These are phyloP conservation scores for Alternaria triticimaculans DNA, from an alignment of 2,329 filamentous ascomycete species.

Conservation along the genomic window DNA sequence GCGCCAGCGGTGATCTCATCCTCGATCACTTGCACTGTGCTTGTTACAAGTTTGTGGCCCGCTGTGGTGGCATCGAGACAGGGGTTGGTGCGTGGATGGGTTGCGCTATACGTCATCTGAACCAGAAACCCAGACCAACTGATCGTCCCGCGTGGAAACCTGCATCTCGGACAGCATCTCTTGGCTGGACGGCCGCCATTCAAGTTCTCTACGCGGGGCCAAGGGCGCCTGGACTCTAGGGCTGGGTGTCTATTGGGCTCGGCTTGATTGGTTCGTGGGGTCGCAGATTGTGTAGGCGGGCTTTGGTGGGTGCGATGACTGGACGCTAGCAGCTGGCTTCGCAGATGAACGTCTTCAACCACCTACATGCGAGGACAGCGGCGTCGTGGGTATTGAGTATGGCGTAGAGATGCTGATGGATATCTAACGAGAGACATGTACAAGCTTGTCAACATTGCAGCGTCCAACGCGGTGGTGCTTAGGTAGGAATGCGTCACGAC, in stretches of 20 bases:
- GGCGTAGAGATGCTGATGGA: neutral
- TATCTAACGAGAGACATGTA: neutral
- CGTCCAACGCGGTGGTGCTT: neutral
- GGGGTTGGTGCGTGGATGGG: slow-evolving; percentile 12
- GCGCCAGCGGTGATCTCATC: slow-evolving; percentile 27
- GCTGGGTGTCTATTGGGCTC: neutral
- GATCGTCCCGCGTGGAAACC: slow-evolving; percentile 26
- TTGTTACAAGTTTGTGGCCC: slow-evolving; percentile 21
- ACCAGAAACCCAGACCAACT: slow-evolving; percentile 11
- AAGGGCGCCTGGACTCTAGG: neutral
- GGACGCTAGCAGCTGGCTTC: neutral
- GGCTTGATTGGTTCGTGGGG: neutral
- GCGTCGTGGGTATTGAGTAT: neutral
- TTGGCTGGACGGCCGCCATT: neutral
- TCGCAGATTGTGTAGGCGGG: neutral
- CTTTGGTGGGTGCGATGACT: neutral
- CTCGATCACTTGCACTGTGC: slow-evolving; percentile 2
- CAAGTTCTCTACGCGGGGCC: neutral
- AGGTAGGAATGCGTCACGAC: neutral
- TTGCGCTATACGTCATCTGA: slow-evolving; percentile 23
- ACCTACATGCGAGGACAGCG: neutral
- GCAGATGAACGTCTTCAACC: neutral
- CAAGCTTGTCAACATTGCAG: neutral
- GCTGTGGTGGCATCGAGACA: slow-evolving; percentile 10
- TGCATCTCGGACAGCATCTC: slow-evolving; percentile 1